phyloP scores from a whole-genome alignment of 148 eudicot genomes.

The Cornus controversa region DNA sequence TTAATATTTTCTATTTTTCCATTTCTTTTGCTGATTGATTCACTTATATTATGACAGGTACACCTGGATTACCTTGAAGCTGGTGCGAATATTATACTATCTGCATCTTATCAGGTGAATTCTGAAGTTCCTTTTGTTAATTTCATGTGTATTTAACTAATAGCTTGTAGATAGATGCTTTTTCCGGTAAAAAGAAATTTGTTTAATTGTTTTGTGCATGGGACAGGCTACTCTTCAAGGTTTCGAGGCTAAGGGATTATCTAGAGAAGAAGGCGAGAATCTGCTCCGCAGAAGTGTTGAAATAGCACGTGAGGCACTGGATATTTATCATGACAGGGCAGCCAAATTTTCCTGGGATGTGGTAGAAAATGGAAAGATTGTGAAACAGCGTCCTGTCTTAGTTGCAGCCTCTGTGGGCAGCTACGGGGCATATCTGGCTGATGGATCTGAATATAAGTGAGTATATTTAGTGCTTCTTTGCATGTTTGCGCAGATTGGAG shows the following conservation, averaged over 20 bases:
- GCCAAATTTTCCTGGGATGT: slow-evolving; percentile 44
- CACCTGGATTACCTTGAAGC: slow-evolving; percentile 73
- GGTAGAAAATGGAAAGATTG: slow-evolving; percentile 1
- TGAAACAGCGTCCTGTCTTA: slow-evolving; percentile 37
- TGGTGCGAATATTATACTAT: slow-evolving; percentile 55
- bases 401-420: slow-evolving; percentile 82
- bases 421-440: slow-evolving; percentile 75
- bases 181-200: neutral
- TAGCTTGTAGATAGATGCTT: neutral
- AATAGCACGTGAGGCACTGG: slow-evolving; percentile 61
- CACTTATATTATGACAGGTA: slow-evolving; percentile 39
- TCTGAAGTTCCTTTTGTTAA: neutral
- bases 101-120: slow-evolving; percentile 69
- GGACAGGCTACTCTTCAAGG: slow-evolving; percentile 70
- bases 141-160: neutral
- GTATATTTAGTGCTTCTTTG: neutral
- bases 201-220: neutral
- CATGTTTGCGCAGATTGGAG: neutral
- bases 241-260: slow-evolving; percentile 60
- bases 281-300: slow-evolving; percentile 56
- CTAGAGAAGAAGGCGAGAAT: slow-evolving; percentile 48
- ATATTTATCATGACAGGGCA: slow-evolving; percentile 41
- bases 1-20: neutral
- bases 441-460: slow-evolving; percentile 74
- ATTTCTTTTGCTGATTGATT: neutral